phyloP scores from a whole-genome alignment of 129 eudicot genomes.

The Arctium lappa region DNA sequence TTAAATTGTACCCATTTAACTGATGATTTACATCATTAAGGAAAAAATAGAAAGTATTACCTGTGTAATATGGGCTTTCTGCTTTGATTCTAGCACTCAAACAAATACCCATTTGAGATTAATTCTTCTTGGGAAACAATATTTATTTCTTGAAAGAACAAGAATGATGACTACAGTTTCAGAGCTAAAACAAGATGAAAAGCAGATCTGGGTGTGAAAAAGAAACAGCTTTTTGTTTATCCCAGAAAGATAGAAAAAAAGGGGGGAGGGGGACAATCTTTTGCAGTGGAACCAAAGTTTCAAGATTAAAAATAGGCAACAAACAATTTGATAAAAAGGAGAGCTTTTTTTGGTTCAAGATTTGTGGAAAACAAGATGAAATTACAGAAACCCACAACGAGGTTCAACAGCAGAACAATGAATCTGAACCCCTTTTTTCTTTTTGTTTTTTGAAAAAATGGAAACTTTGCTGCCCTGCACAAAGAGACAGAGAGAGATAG shows the following conservation, averaged over 20 bases:
- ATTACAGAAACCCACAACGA: constrained; percentile 20
- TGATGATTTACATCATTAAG: neutral
- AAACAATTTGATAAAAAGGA: constrained; percentile 10
- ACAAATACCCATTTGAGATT: constrained; percentile 72
- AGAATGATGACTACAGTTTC: neutral
- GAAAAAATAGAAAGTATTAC: constrained; percentile 15
- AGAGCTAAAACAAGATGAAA: constrained; percentile 4
- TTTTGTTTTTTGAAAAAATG: neutral
- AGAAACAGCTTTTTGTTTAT: neutral
- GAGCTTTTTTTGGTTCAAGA: neutral
- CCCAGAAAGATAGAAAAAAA: neutral
- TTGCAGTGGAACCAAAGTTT: constrained; percentile 18
- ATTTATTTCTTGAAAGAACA: neutral
- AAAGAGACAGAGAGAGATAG: neutral
- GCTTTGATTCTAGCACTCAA: constrained; percentile 82
- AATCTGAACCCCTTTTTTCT: constrained; percentile 1
- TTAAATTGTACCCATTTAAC: neutral
- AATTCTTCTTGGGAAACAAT: constrained; percentile 5
- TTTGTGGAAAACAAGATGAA: constrained; percentile 18
- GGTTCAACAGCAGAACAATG: constrained; percentile 10
- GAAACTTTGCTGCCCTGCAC: neutral
- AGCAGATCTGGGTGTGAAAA: constrained; percentile 46
- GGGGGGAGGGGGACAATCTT: neutral
- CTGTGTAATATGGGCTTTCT: constrained; percentile 76
- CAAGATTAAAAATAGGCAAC: neutral